Conservation (phyloP, 2,329 filamentous ascomycete genomes). For the Aspergillus arachidicola region DNA sequence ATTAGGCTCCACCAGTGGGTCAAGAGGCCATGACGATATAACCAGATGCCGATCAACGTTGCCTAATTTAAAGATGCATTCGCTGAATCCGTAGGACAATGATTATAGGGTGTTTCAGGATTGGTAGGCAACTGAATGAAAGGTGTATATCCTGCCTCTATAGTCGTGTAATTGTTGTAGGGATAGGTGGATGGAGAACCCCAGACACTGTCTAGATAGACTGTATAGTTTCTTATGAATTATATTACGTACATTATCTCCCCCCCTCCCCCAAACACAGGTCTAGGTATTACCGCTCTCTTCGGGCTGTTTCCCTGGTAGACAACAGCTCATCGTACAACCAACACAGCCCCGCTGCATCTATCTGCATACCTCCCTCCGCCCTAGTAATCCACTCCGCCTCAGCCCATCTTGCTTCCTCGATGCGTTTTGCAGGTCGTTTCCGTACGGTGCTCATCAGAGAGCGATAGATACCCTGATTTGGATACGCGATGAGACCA, state of each 20-base stretch:
- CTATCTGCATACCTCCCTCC: neutral
- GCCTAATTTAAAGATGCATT: neutral
- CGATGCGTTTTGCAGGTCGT: neutral
- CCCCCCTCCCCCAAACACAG: neutral
- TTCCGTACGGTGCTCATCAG: neutral
- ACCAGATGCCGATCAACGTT: neutral
- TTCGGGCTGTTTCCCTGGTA: neutral
- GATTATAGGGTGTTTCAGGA: too few species aligned
- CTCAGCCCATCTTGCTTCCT: neutral
- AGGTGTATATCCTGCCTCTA: neutral
- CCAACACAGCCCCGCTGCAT: neutral
- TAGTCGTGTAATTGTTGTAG: neutral
- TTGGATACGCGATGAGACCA: neutral
- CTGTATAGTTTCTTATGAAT: neutral
- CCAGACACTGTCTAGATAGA: neutral
- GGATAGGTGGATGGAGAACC: neutral
- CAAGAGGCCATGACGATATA: neutral
- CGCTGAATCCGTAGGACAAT: neutral
- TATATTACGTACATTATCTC: neutral
- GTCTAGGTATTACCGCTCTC: neutral
- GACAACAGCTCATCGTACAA: neutral
- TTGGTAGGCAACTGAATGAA: too few species aligned
- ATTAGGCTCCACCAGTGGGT: neutral
- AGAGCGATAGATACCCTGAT: conserved; percentile 4
- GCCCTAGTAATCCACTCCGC: neutral